Evolutionary conservation across 352 stramenopile genomes (phyloP), one percentile per base, ranked within the genome.

Genomic region (Globisporangium canariense): DNA sequence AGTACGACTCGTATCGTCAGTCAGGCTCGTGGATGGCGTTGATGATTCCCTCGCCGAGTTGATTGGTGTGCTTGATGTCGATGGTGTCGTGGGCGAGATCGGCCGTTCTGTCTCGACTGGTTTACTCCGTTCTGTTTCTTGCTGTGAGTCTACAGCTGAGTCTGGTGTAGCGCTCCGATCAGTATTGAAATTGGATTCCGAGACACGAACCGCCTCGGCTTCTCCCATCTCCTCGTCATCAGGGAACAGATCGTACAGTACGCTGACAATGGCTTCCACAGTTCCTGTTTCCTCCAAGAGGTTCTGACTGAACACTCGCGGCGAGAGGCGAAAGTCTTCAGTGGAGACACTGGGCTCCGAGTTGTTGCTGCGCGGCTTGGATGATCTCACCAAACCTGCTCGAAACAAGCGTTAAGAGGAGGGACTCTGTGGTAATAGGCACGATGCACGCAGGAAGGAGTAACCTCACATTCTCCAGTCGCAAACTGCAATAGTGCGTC

Each of bases 231-330:
- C 40, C 25, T 83, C 72, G 13, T 88, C 76, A 16, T 90, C 79
- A 8, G 80, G 77, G n/a, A 93, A 90, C 9, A 93, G 58, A 43
- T 88, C 76, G 55, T 89, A 82, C 59, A 91, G 74, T 4, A 88
- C 79, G 0, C 65, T 69, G 30, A 91, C 77, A 58, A 91, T 76
- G 6, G 75, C 68, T 40, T 91, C 78, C 2, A 89, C 76, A 1
- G 75, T 69, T 9, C 80, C 77, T 0, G 79, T 90, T 53, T 90
- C 77, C 56, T 89, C 80, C 66, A 93, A 67, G 13, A 91, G 57
- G 34, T 87, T 90, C 41, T 88, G 82, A 38, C 79, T 88, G 34
- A 88, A 85, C 16, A 86, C 75, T 0, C 79, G 73, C 8, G 82
- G 82, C 7, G 83, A 77, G 11, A 88, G 49, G 16, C 84, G 79